These are phyloP conservation scores for Bipolaris zeicola DNA, from an alignment of 2,329 filamentous ascomycete genomes.

Conservation along the genomic window DNA sequence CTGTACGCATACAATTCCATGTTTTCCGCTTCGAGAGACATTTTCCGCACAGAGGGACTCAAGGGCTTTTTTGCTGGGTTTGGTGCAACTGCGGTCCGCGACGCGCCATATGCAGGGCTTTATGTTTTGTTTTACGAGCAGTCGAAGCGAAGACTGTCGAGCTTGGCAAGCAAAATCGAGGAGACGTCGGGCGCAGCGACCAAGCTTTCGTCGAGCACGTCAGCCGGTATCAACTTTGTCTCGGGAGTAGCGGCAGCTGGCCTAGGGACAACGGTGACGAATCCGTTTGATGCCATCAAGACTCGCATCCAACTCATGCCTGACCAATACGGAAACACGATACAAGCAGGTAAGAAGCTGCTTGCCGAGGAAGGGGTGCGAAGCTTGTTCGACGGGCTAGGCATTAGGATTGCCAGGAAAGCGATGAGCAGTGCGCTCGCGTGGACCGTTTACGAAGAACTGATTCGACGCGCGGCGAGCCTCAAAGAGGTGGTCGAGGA, in stretches of 20 bases:
- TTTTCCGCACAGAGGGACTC: constrained; percentile 72
- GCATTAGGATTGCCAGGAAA: constrained; percentile 85
- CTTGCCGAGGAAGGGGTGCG: constrained; percentile 77
- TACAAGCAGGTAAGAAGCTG: constrained; percentile 78
- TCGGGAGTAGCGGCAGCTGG: constrained; percentile 82
- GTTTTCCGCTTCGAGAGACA: constrained; percentile 72
- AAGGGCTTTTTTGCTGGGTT: constrained; percentile 92
- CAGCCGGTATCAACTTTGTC: constrained; percentile 79
- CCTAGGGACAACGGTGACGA: constrained; percentile 84
- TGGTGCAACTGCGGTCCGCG: constrained; percentile 87
- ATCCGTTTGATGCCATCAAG: constrained; percentile 96
- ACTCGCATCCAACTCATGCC: constrained; percentile 93
- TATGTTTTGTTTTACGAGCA: constrained; percentile 96
- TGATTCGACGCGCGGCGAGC: constrained; percentile 74
- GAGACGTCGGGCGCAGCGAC: constrained; percentile 31
- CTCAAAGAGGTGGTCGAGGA: constrained; percentile 39
- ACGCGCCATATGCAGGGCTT: constrained; percentile 94
- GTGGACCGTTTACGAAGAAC: constrained; percentile 96
- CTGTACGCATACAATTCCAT: constrained; percentile 84
- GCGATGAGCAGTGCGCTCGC: constrained; percentile 92
- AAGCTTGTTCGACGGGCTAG: constrained; percentile 84
- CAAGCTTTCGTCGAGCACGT: constrained; percentile 46
- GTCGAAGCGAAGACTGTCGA: constrained; percentile 68
- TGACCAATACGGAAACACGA: constrained; percentile 78
- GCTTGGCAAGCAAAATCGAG: constrained; percentile 38